phyloP scores from a whole-genome alignment of 768 basidiomycete species.

The Collybiopsis confluens region DNA sequence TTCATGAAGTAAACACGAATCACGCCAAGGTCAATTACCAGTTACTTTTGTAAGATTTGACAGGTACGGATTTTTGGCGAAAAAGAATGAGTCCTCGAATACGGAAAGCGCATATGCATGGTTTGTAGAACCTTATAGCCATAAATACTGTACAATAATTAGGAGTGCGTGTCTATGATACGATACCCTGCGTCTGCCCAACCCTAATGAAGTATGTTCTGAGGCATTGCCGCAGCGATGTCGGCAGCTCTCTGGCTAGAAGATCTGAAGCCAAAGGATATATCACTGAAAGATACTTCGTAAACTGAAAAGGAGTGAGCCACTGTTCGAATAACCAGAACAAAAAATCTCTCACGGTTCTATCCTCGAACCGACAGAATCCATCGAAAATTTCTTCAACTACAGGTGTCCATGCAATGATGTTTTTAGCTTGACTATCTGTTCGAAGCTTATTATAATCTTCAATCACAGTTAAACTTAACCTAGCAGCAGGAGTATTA shows the following conservation, averaged over 20 bases:
- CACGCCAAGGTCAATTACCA: too few relatives aligned
- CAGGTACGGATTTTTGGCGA: too few relatives aligned
- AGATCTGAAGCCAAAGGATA: constrained; percentile 89
- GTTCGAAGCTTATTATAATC: constrained; percentile 87
- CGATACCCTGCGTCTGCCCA: constrained; percentile 68
- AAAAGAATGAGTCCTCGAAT: too few relatives aligned
- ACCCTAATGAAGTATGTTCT: constrained; percentile 79
- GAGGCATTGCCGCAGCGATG: constrained; percentile 79
- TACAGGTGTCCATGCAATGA: constrained; percentile 97
- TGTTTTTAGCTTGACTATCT: constrained; percentile 93
- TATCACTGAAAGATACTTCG: constrained; percentile 80
- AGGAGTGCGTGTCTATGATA: constrained; percentile 55
- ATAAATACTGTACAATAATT: constrained; percentile 32
- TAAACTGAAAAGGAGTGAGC: constrained; percentile 55
- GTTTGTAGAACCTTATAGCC: constrained; percentile 27
- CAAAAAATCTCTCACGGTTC: constrained; percentile 58
- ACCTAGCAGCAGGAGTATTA: constrained; percentile 38
- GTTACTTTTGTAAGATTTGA: too few relatives aligned
- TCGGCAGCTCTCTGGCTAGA: constrained; percentile 73
- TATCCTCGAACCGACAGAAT: constrained; percentile 85
- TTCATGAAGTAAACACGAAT: too few relatives aligned
- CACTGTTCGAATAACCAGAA: constrained; percentile 1
- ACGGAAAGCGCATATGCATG: too few relatives aligned
- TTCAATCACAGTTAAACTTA: constrained; percentile 82
- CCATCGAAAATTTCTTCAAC: constrained; percentile 93